Evolutionary conservation across 148 eudicot genomes (phyloP).

Genomic region (Rhododendron simsii): DNA sequence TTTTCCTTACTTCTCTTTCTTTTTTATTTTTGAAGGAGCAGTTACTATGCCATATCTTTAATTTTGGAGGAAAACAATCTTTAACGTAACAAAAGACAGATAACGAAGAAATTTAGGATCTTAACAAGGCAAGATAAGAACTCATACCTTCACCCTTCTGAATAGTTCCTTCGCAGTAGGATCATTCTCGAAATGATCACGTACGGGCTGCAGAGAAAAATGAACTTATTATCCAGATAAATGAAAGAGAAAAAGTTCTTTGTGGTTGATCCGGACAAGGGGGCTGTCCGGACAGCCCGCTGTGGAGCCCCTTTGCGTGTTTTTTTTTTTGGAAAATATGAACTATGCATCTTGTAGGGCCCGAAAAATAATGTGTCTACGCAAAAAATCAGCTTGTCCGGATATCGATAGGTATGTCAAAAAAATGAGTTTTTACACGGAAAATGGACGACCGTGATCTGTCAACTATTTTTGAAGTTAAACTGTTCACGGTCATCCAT

Average conservation of each 20-base stretch:
- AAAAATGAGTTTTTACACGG: no score
- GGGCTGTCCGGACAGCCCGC: no score
- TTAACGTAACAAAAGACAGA: neutral
- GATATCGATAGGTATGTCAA: no score
- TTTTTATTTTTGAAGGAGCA: neutral
- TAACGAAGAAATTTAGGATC: neutral
- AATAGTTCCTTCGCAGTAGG: conserved; percentile 59
- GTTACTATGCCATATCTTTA: neutral
- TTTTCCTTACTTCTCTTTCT: neutral
- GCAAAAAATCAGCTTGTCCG: no score
- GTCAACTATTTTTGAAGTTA: no score
- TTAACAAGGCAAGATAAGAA: neutral
- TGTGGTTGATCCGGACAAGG: no score
- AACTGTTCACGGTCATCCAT: no score
- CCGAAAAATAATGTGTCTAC: no score
- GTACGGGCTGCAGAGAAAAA: conserved; percentile 59
- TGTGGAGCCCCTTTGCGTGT: no score
- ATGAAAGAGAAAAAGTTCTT: neutral
- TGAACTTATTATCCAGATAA: neutral
- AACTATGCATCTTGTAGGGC: no score
- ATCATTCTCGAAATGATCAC: conserved; percentile 70
- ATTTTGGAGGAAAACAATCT: neutral
- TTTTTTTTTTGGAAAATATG: no score
- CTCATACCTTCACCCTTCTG: conserved; percentile 70
- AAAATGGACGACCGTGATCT: no score